phyloP scores from a whole-genome alignment of 192 early-diverging fungal genomes.

The Irineochytrium annulatum region DNA sequence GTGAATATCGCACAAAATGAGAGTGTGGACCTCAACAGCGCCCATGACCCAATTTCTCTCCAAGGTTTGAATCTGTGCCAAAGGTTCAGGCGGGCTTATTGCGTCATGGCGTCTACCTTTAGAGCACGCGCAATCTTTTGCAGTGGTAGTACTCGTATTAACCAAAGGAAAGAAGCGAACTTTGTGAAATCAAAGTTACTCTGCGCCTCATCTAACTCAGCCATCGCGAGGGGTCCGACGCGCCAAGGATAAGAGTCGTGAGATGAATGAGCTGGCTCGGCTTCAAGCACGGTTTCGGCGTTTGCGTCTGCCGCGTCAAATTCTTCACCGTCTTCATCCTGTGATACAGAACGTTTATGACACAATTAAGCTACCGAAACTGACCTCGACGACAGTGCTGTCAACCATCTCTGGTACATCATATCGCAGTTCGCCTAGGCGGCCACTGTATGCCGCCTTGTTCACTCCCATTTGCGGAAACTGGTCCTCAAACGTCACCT shows the following conservation, averaged over 20 bases:
- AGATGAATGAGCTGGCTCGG: slow-evolving; percentile 10
- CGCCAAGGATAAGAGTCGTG: slow-evolving; percentile 20
- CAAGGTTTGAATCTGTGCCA: slow-evolving; percentile 32
- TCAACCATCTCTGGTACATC: slow-evolving; percentile 43
- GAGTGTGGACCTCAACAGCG: slow-evolving; percentile 35
- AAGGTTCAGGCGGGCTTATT: background rate
- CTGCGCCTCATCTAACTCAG: slow-evolving; percentile 43
- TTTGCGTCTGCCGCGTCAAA: slow-evolving; percentile 16
- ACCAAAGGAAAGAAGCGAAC: slow-evolving; percentile 25
- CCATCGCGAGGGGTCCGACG: slow-evolving; percentile 43
- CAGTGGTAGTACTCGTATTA: slow-evolving; percentile 22
- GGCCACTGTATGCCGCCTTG: slow-evolving; percentile 30
- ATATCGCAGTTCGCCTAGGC: slow-evolving; percentile 43
- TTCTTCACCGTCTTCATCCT: slow-evolving; percentile 49
- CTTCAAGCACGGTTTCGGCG: slow-evolving; percentile 17
- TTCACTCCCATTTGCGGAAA: slow-evolving; percentile 43
- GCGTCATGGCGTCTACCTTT: slow-evolving; percentile 20
- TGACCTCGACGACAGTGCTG: slow-evolving; percentile 42
- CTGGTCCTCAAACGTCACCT: slow-evolving; percentile 38
- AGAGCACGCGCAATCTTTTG: slow-evolving; percentile 26
- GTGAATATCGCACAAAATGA: slow-evolving; percentile 37
- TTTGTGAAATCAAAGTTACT: slow-evolving; percentile 32
- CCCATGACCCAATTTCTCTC: slow-evolving; percentile 47
- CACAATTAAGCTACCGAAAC: background rate
- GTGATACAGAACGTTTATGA: background rate